Evolutionary conservation across 1,284 basidiomycete genomes (phyloP), one percentile per base, ranked within the genome.

Genomic region (Cystobasidium pallidum): DNA sequence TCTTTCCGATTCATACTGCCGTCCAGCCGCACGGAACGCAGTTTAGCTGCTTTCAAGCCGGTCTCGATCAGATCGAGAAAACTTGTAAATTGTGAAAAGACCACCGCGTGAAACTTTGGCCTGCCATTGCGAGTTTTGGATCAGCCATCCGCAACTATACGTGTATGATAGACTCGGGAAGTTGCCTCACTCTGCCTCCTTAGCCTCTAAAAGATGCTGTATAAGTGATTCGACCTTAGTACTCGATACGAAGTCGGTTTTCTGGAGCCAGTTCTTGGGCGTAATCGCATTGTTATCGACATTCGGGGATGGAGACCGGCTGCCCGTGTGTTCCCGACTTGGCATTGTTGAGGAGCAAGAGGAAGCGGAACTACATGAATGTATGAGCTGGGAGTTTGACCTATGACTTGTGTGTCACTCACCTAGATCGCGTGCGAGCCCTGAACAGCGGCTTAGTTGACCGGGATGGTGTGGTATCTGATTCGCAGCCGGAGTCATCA

Each of bases 1-100:
- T 91, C 90, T 81, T 89, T 91, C 77, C 96, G 86, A 76, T 89
- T 88, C 88, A 96, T 94, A 0, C 91, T 87, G 0, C 95, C 95
- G 80, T 99, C 95, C 74, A 98, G 91, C 19, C 93, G 86, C 75
- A 88, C 88, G 63, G 74, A 76, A 57, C 77, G 76, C 34, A 74
- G 43, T 13, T 65, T 63, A 21, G 77, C 77, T 6, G 62, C 66
- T 8, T 68, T 73, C 49, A 78, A 58, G 21, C 59, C 61, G 2
- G 74, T 63, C 66, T 77, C 76, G 34, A 76, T 74, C 2, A 78
- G 54, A 52, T 77, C 75, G 45, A 83, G 76, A 70, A 83, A 83
- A 3, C 77, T 79, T 1, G 82, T 83, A 74, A 83, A 83, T 75
- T 83, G 80, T 2, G 75, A 74, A 66, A 81, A 80, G n/a, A 82